phyloP scores from a whole-genome alignment of 1,284 basidiomycete species.

The Trametes pubescens region DNA sequence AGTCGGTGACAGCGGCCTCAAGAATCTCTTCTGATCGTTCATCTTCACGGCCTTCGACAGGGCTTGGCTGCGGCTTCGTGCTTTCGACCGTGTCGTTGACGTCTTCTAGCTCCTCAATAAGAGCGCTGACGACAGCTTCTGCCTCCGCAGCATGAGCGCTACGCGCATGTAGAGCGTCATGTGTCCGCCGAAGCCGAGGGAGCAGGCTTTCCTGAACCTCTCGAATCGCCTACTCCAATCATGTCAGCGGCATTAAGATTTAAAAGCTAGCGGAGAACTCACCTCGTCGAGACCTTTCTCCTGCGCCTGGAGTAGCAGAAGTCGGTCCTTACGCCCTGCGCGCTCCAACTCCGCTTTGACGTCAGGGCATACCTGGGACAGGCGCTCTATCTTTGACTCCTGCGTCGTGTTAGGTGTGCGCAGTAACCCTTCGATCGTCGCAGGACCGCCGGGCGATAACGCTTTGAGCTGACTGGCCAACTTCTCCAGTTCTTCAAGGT shows the following conservation, averaged over 20 bases:
- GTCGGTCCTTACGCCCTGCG: constrained; percentile 37
- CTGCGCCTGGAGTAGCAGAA: constrained; percentile 30
- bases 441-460: not conserved
- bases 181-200: constrained; percentile 22
- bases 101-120: constrained; percentile 43
- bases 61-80: constrained; percentile 6
- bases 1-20: constrained; percentile 22
- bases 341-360: constrained; percentile 30
- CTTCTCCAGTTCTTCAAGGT: constrained; percentile 27
- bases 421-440: not conserved
- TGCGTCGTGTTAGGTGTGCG: too few relatives aligned
- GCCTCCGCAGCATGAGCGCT: constrained; percentile 23
- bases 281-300: constrained; percentile 35
- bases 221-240: constrained; percentile 20
- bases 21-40: constrained; percentile 10
- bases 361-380: constrained; percentile 14
- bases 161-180: constrained; percentile 19
- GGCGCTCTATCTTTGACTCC: not conserved
- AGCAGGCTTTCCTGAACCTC: constrained; percentile 27
- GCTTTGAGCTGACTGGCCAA: constrained; percentile 20
- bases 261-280: not conserved
- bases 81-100: constrained; percentile 35
- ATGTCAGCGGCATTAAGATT: not conserved
- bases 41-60: not conserved
- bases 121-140: constrained; percentile 36